phyloP scores from a whole-genome alignment of 192 early-diverging fungal genomes.

The Podila verticillata region DNA sequence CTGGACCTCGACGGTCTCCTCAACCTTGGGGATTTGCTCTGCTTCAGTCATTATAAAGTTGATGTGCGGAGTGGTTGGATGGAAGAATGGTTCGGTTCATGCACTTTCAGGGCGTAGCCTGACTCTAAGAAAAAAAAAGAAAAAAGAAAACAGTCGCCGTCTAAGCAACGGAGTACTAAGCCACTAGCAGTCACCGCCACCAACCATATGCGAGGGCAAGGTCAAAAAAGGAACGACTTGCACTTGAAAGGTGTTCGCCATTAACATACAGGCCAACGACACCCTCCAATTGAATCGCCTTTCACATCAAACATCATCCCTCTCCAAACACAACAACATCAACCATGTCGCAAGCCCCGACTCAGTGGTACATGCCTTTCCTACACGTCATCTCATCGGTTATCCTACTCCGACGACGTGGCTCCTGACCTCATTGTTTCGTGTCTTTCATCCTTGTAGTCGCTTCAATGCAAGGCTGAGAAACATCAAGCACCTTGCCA shows the following conservation, averaged over 20 bases:
- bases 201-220: too few species aligned
- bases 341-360: background rate
- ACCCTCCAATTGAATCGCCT: too few species aligned
- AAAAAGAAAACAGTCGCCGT: background rate
- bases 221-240: too few species aligned
- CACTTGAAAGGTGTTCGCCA: too few species aligned
- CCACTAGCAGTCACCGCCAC: too few species aligned
- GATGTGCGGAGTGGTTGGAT: background rate
- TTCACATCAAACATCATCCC: too few species aligned
- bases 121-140: background rate
- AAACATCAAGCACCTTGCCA: slow-evolving; percentile 33
- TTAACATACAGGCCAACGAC: too few species aligned
- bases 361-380: background rate
- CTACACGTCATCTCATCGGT: background rate
- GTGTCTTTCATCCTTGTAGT: slow-evolving; percentile 3
- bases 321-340: too few species aligned
- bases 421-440: background rate
- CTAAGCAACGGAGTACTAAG: too few species aligned
- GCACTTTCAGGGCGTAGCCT: background rate
- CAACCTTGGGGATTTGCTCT: background rate
- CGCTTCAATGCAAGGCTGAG: slow-evolving; percentile 25
- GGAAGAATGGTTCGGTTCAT: background rate
- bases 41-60: background rate
- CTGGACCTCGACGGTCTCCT: background rate
- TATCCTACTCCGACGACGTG: too few species aligned